A percentile compares a stretch with the other conserved stretches of the same genome.
Conservation (phyloP, 2,329 filamentous ascomycete species). For the Lecanicillium sp. region DNA sequence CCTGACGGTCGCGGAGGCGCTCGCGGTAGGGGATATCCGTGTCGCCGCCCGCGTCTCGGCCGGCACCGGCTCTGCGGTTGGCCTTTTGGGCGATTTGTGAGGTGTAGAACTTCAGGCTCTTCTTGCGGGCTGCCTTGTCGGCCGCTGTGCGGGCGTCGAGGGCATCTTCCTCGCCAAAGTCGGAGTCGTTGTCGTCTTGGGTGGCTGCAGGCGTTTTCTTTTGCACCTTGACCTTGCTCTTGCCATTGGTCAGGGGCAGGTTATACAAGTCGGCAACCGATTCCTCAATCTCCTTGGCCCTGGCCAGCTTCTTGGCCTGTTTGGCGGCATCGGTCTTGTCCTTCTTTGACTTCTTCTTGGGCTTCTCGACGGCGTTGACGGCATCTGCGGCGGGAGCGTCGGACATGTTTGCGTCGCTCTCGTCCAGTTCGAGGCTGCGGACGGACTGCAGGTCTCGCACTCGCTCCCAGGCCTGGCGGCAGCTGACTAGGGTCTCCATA, state of each 20-base stretch:
- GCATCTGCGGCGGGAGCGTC: conserved; percentile 11
- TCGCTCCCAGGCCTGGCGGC: conserved; percentile 71
- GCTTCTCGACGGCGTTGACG: conserved; percentile 8
- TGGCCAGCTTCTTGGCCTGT: conserved; percentile 34
- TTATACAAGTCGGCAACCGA: conserved; percentile 62
- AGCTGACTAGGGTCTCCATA: conserved; percentile 77
- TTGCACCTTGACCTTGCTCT: conserved; percentile 33
- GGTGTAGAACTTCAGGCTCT: conserved; percentile 93
- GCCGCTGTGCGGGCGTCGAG: conserved; percentile 72
- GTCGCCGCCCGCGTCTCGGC: conserved; percentile 70
- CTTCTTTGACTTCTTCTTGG: conserved; percentile 25
- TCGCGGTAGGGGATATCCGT: conserved; percentile 83
- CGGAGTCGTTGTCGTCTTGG: conserved; percentile 59
- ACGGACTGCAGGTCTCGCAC: conserved; percentile 57
- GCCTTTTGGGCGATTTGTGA: conserved; percentile 94
- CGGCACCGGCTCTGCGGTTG: conserved; percentile 70
- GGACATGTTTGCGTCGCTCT: conserved; percentile 24
- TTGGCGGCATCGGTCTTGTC: conserved; percentile 26
- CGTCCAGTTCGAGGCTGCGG: conserved; percentile 27
- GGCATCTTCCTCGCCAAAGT: conserved; percentile 84
- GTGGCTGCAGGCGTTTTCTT: conserved; percentile 29
- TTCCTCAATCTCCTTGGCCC: conserved; percentile 59
- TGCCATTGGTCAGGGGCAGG: conserved; percentile 45
- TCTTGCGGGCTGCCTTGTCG: conserved; percentile 85
- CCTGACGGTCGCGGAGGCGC: conserved; percentile 76